These are phyloP conservation scores for Trichophyton schoenleinii DNA, from an alignment of 2,329 filamentous ascomycete species.

Conservation along the genomic window DNA sequence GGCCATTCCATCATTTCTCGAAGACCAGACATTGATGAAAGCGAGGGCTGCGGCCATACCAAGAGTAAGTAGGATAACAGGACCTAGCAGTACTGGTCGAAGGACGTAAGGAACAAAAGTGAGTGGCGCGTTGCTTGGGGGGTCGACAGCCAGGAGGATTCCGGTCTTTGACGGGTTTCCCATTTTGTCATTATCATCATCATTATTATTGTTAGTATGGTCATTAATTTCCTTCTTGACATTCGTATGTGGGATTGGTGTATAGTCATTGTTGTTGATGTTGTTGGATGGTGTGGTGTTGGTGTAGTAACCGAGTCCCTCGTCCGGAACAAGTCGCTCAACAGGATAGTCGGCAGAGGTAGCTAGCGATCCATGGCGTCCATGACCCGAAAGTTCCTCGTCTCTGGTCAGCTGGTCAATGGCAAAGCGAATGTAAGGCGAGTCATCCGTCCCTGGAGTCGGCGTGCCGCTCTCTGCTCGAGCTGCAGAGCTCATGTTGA, in stretches of 20 bases:
- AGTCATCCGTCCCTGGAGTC: slow-evolving; percentile 71
- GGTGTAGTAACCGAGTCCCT: slow-evolving; percentile 34
- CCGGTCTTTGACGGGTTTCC: slow-evolving; percentile 21
- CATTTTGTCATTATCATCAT: not conserved
- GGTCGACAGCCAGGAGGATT: slow-evolving; percentile 38
- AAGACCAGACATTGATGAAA: slow-evolving; percentile 59
- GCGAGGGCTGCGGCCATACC: slow-evolving; percentile 61
- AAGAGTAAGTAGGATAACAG: slow-evolving; percentile 49
- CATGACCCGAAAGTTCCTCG: slow-evolving; percentile 48
- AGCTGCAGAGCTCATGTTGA: slow-evolving; percentile 10
- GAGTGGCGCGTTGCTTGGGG: slow-evolving; percentile 39
- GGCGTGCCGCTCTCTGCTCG: slow-evolving; percentile 29
- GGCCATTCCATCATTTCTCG: slow-evolving; percentile 50
- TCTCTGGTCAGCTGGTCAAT: slow-evolving; percentile 73
- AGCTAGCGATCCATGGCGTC: slow-evolving; percentile 37
- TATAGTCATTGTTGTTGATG: not conserved
- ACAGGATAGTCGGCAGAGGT: slow-evolving; percentile 33
- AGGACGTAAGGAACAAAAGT: slow-evolving; percentile 61
- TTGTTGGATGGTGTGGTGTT: not conserved
- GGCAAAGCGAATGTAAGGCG: slow-evolving; percentile 78
- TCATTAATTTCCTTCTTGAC: not conserved
- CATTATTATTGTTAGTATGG: not conserved
- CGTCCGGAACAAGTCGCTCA: slow-evolving; percentile 38
- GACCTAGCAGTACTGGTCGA: slow-evolving; percentile 50
- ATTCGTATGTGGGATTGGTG: no score